These are phyloP conservation scores for Solanum sitiens DNA, from an alignment of 257 asterid genomes.

Conservation along the genomic window DNA sequence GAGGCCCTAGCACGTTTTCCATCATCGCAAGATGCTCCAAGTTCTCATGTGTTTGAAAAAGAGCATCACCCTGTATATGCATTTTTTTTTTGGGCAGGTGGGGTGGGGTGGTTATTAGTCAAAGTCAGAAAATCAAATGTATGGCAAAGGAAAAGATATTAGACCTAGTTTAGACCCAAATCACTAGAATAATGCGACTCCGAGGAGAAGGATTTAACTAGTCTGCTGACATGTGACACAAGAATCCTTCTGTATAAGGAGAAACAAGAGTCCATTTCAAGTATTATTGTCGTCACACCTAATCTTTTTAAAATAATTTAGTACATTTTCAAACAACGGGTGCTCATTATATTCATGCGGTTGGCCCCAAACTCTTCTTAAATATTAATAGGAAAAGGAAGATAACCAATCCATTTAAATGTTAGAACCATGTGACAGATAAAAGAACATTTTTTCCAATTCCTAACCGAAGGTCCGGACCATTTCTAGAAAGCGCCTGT, in stretches of 20 bases:
- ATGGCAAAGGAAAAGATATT: neutral
- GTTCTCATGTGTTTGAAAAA: slow-evolving; percentile 92
- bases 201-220: neutral
- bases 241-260: neutral
- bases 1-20: slow-evolving; percentile 93
- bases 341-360: neutral
- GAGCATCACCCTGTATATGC: slow-evolving; percentile 63
- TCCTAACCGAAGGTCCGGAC: neutral
- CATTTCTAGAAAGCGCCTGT: neutral
- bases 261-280: neutral
- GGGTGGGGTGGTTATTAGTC: neutral
- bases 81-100: neutral
- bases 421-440: neutral
- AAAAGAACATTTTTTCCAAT: neutral
- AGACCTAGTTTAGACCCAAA: neutral
- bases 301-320: neutral
- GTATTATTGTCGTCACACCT: neutral
- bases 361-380: neutral
- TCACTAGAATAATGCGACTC: neutral
- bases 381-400: neutral
- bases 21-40: slow-evolving; percentile 96
- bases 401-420: neutral
- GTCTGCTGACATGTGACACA: neutral
- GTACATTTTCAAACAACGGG: neutral
- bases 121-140: neutral